phyloP scores from a whole-genome alignment of 2,329 filamentous ascomycete species.

The Erysiphe neolycopersici region DNA sequence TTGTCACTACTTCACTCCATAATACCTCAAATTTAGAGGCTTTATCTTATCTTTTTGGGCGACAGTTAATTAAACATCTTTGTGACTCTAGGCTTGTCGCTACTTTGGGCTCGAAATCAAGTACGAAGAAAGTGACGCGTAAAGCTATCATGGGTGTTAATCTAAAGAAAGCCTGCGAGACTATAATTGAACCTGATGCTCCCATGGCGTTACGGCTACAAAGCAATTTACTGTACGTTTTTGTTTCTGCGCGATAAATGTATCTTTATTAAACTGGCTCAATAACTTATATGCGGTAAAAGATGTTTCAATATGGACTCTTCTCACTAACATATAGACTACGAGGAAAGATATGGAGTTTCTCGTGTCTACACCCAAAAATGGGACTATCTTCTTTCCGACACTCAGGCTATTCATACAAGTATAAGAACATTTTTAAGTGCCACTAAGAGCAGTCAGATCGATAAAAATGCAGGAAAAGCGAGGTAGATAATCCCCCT shows the following conservation, averaged over 20 bases:
- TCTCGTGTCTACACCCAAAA: constrained; percentile 71
- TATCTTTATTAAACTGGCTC: neutral
- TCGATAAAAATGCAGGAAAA: constrained; percentile 46
- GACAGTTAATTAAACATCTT: neutral
- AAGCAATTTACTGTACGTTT: constrained; percentile 48
- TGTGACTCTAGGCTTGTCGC: constrained; percentile 48
- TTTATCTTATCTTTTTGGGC: neutral
- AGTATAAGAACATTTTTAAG: constrained; percentile 44
- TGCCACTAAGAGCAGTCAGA: constrained; percentile 26
- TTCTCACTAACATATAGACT: constrained; percentile 3
- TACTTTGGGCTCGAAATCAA: constrained; percentile 51
- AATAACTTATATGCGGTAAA: too few relatives aligned
- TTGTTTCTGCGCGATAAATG: neutral
- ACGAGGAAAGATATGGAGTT: constrained; percentile 35
- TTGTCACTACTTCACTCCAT: too few relatives aligned
- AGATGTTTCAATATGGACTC: neutral
- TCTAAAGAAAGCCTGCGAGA: constrained; percentile 61
- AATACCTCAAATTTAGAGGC: too few relatives aligned
- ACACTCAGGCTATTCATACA: constrained; percentile 48
- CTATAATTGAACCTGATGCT: constrained; percentile 61
- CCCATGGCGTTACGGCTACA: constrained; percentile 80
- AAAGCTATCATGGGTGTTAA: constrained; percentile 78
- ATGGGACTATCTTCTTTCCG: constrained; percentile 59
- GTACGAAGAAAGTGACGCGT: constrained; percentile 45
- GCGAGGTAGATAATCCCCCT: constrained; percentile 28